Evolutionary conservation across 352 stramenopile genomes (phyloP).

Genomic region (Phytophthora quininea): DNA sequence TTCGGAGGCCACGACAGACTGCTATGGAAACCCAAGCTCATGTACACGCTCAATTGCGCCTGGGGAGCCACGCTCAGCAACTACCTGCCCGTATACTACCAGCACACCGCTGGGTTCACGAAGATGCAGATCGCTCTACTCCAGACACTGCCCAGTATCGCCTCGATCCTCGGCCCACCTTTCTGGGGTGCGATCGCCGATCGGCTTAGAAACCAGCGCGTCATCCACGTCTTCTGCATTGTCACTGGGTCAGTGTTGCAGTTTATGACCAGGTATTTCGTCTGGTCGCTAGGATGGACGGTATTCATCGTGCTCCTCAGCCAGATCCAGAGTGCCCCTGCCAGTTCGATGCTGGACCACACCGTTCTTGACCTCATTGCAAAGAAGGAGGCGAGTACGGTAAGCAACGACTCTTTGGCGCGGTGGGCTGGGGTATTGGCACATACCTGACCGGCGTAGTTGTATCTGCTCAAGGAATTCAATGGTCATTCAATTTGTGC

Average conservation of each 20-base stretch:
- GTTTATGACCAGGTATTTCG: conserved; percentile 51
- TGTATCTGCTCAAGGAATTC: conserved; percentile 56
- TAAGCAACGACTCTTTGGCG: conserved; percentile 75
- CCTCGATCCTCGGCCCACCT: conserved; percentile 60
- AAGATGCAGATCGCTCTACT: conserved; percentile 78
- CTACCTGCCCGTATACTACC: conserved; percentile 75
- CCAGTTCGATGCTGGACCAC: conserved; percentile 70
- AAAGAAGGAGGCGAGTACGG: conserved; percentile 75
- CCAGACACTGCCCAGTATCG: conserved; percentile 65
- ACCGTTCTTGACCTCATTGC: conserved; percentile 62
- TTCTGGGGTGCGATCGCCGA: conserved; percentile 75
- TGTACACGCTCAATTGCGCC: conserved; percentile 68
- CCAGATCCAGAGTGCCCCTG: conserved; percentile 56
- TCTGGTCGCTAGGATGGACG: conserved; percentile 44
- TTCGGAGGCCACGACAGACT: conserved; percentile 3
- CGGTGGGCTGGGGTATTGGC: conserved; percentile 60
- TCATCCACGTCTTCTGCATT: conserved; percentile 68
- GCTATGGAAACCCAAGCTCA: conserved; percentile 64
- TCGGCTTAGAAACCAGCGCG: conserved; percentile 55
- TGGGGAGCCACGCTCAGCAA: conserved; percentile 66
- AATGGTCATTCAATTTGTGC: conserved; percentile 69
- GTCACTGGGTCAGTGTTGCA: conserved; percentile 55
- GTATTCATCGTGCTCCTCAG: conserved; percentile 51
- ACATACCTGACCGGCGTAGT: conserved; percentile 67
- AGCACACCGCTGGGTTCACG: conserved; percentile 59